Conservation (phyloP, 148 eudicot genomes). For the Rhododendron molle region DNA sequence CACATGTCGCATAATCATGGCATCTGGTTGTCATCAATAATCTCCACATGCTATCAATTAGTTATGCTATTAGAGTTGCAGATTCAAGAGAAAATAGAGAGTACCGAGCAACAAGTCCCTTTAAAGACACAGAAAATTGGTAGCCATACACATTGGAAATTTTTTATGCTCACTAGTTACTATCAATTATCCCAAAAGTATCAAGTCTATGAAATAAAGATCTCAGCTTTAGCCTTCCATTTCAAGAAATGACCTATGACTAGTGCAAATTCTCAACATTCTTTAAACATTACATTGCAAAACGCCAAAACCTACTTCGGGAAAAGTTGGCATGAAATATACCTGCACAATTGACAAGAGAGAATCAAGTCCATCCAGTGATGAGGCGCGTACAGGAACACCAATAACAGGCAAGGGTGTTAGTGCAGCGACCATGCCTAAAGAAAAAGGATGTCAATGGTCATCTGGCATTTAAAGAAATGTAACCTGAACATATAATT, state of each 20-base stretch:
- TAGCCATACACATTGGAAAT: neutral
- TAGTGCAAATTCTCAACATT: neutral
- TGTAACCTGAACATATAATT: neutral
- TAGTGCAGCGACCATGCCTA: constrained; percentile 97
- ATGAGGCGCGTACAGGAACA: constrained; percentile 82
- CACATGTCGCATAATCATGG: neutral
- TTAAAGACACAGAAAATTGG: neutral
- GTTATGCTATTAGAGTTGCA: neutral
- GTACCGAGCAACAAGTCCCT: neutral
- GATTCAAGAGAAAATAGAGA: neutral
- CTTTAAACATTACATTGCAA: neutral
- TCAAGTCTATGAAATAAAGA: neutral
- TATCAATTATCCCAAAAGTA: neutral
- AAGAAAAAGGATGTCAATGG: constrained; percentile 12
- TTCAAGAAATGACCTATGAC: neutral
- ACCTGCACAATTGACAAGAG: constrained; percentile 97
- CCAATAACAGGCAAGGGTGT: constrained; percentile 95
- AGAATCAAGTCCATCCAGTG: constrained; percentile 90
- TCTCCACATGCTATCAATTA: neutral
- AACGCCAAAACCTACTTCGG: neutral
- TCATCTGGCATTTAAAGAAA: constrained; percentile 1
- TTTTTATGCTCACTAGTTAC: neutral
- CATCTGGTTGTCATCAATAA: neutral
- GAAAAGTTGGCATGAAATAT: constrained; percentile 2
- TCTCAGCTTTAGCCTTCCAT: neutral